Evolutionary conservation across 306 rosid species (phyloP).

Genomic region (Vicia villosa): DNA sequence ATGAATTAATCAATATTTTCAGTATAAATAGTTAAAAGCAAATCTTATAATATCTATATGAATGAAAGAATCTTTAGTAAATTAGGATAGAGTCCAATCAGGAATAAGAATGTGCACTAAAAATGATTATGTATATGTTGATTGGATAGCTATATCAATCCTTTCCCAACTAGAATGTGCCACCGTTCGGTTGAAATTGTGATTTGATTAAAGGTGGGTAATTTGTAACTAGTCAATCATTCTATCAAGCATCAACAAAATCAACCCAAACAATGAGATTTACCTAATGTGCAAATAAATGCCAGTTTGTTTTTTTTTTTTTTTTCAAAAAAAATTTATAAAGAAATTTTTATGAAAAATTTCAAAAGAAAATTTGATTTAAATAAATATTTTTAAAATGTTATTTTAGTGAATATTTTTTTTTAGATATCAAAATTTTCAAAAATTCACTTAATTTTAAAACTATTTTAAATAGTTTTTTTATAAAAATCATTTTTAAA

Average conservation of each 20-base stretch:
- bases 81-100: slow-evolving; percentile 12
- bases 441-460: too few species aligned
- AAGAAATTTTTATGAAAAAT: too few species aligned
- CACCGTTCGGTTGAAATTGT: slow-evolving; percentile 8
- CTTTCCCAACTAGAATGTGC: not conserved
- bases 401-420: too few species aligned
- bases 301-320: too few species aligned
- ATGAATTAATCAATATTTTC: not conserved
- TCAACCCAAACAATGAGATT: not conserved
- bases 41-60: not conserved
- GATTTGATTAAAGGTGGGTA: not conserved
- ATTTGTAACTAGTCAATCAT: not conserved
- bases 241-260: not conserved
- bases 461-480: too few species aligned
- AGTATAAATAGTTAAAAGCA: not conserved
- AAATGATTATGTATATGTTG: not conserved
- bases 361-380: too few species aligned
- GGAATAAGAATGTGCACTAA: slow-evolving; percentile 3
- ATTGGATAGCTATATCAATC: not conserved
- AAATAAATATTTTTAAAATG: too few species aligned
- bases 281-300: too few species aligned
- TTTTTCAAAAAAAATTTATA: too few species aligned
- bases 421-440: too few species aligned
- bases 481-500: too few species aligned
- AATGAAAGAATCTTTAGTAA: not conserved